Conservation (phyloP, 2,329 filamentous ascomycete genomes). For the Hypoxylon sp. region DNA sequence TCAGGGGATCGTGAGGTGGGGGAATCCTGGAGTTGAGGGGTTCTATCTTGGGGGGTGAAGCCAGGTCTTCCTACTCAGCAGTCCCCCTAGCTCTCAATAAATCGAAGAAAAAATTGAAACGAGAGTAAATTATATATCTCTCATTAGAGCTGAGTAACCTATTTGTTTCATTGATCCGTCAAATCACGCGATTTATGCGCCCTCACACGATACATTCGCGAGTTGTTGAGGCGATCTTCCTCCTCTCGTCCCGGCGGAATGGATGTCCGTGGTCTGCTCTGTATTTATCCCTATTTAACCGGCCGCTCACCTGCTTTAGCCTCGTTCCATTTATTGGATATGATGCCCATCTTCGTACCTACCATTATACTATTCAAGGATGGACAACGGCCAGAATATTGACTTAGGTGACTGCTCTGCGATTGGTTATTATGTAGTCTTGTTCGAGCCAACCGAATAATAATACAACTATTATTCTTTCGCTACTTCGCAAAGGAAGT, state of each 20-base stretch:
- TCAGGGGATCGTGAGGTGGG: slow-evolving; percentile 46
- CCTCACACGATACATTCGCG: not conserved
- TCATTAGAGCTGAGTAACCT: not conserved
- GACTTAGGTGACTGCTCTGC: not conserved
- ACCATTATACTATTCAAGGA: not conserved
- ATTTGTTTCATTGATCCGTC: not conserved
- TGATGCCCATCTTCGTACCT: not conserved
- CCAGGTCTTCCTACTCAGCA: not conserved
- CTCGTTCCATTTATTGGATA: slow-evolving; percentile 23
- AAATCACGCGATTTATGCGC: slow-evolving; percentile 21
- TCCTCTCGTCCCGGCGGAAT: slow-evolving; percentile 44
- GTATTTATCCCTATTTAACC: slow-evolving; percentile 58
- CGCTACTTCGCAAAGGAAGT: not conserved
- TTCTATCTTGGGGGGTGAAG: not conserved
- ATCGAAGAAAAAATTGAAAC: not conserved
- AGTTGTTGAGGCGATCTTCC: slow-evolving; percentile 10
- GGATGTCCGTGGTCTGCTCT: slow-evolving; percentile 38
- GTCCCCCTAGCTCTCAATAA: not conserved
- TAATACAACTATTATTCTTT: not conserved
- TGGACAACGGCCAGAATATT: not conserved
- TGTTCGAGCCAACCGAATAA: not conserved
- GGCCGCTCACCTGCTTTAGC: slow-evolving; percentile 40
- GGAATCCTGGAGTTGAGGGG: slow-evolving; percentile 47
- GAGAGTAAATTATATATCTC: slow-evolving; percentile 1
- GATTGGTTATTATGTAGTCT: not conserved